Percentiles rank a stretch among this genome's conserved stretches.
Evolutionary conservation across 305 asterid species (phyloP).

Genomic region (Fraxinus dipetala): DNA sequence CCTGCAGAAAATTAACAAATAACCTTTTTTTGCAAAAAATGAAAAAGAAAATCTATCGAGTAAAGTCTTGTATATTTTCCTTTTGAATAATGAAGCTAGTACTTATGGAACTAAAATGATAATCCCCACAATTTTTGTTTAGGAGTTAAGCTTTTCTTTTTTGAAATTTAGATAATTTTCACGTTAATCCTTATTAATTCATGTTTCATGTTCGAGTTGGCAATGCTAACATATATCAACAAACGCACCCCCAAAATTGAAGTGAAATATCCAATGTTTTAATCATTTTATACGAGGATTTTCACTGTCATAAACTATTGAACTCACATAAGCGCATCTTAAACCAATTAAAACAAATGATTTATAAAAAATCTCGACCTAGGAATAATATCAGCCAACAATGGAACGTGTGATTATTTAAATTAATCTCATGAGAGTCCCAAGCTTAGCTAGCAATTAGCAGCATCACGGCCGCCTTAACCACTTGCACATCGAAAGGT

Average conservation of each 20-base stretch:
- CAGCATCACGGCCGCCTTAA: background rate
- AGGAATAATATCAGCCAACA: background rate
- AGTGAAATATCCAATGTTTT: background rate
- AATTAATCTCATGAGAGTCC: background rate
- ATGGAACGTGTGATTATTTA: background rate
- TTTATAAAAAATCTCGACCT: background rate
- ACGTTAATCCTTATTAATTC: background rate
- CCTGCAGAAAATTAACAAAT: background rate
- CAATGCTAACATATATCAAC: background rate
- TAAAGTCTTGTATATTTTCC: background rate
- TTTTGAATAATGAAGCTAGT: too few species aligned
- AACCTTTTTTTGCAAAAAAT: too few species aligned
- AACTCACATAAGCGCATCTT: background rate
- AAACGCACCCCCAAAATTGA: background rate
- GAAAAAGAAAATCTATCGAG: background rate
- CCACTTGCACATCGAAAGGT: background rate
- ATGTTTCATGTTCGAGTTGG: background rate
- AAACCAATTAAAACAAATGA: background rate
- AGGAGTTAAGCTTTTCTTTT: too few species aligned
- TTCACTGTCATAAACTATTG: background rate
- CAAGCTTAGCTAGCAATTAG: background rate
- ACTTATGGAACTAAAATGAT: background rate
- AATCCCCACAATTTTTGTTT: background rate
- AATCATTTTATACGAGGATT: background rate
- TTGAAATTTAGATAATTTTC: background rate